Percentiles rank a stretch among this genome's conserved stretches.
Evolutionary conservation across 1,139 yeast species (phyloP).

Genomic region (Debaryomyces robertsiae): DNA sequence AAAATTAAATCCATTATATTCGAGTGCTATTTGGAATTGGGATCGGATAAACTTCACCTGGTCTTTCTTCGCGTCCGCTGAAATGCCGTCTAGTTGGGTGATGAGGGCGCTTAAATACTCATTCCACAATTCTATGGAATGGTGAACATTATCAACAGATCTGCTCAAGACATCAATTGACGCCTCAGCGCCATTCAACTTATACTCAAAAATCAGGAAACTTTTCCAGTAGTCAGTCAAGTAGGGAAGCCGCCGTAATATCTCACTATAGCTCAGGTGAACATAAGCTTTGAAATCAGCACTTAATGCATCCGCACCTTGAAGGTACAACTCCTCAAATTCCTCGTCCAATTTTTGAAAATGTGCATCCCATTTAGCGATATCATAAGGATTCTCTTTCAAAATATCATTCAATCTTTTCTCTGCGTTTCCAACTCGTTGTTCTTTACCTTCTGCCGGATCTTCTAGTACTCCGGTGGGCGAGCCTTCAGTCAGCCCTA

Average conservation of each 20-base stretch:
- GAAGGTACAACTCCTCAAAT: constrained; percentile 18
- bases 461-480: constrained; percentile 13
- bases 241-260: constrained; percentile 57
- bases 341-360: constrained; percentile 26
- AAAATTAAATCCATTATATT: constrained; percentile 56
- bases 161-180: constrained; percentile 50
- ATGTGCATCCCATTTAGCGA: constrained; percentile 35
- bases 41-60: constrained; percentile 30
- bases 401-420: constrained; percentile 10
- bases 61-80: constrained; percentile 19
- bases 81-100: constrained; percentile 30
- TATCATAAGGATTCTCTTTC: constrained; percentile 25
- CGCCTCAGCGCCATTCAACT: constrained; percentile 53
- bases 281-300: constrained; percentile 26
- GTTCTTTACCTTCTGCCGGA: constrained; percentile 13
- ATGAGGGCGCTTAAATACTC: constrained; percentile 59
- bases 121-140: constrained; percentile 65
- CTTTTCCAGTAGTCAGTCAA: constrained; percentile 63
- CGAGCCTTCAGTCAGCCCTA: constrained; percentile 6
- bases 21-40: constrained; percentile 43
- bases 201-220: constrained; percentile 55
- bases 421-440: no score
- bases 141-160: constrained; percentile 54
- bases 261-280: constrained; percentile 24
- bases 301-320: constrained; percentile 16